phyloP scores from a whole-genome alignment of 176 grass and related monocot genomes.

The Eragrostis curvula region DNA sequence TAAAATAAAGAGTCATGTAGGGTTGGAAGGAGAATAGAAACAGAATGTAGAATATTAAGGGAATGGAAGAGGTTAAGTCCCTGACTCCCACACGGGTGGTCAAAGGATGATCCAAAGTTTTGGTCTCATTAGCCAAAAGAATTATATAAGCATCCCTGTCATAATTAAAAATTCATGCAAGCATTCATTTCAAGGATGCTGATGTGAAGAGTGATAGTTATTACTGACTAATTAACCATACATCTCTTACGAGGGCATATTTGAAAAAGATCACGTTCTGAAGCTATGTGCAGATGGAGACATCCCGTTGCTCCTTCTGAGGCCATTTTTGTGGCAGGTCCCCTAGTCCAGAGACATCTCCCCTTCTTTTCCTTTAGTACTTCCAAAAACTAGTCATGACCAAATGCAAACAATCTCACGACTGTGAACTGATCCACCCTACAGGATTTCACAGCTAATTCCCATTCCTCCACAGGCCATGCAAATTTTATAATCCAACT shows the following conservation, averaged over 20 bases:
- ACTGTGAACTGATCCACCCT: slow-evolving; percentile 34
- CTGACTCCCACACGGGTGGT: slow-evolving; percentile 41
- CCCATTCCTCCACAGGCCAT: slow-evolving; percentile 19
- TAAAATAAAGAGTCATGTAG: slow-evolving; percentile 35
- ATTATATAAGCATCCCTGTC: slow-evolving; percentile 1
- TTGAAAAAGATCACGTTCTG: slow-evolving; percentile 33
- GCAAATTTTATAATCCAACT: slow-evolving; percentile 7
- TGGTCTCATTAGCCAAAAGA: neutral
- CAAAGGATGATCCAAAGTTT: slow-evolving; percentile 29
- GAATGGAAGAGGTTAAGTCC: slow-evolving; percentile 48
- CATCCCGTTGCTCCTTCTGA: slow-evolving; percentile 69
- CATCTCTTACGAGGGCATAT: neutral
- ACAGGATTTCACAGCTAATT: slow-evolving; percentile 47
- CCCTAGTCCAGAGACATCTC: slow-evolving; percentile 68
- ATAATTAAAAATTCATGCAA: neutral
- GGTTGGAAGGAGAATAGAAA: slow-evolving; percentile 67
- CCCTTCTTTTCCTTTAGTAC: slow-evolving; percentile 63
- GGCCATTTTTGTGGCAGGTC: slow-evolving; percentile 76
- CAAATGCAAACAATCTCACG: slow-evolving; percentile 33
- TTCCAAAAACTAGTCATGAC: slow-evolving; percentile 70
- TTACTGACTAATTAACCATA: neutral
- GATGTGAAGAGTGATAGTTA: neutral
- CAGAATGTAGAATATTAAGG: slow-evolving; percentile 52
- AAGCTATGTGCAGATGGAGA: slow-evolving; percentile 58
- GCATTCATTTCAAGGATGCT: neutral